Base-by-base conservation (phyloP, 2,329 filamentous ascomycete genomes). In the Penicillium sp. region DNA sequence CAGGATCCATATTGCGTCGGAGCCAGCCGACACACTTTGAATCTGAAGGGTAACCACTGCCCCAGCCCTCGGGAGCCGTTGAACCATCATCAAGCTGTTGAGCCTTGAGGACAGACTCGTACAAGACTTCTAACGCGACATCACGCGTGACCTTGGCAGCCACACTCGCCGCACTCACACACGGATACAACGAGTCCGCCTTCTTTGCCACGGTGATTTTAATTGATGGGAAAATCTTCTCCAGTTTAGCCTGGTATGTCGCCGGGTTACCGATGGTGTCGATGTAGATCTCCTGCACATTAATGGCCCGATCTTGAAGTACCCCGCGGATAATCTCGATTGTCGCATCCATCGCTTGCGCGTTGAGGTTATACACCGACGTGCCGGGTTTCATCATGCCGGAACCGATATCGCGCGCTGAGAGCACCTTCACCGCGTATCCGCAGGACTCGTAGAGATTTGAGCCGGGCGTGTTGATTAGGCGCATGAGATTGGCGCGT, bases 141-240 rank as follows among this genome's bases (percentile, higher is more conserved):
- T 99, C 95, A 64, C 95, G 84, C 12, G 95, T 98, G 34, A 99
- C 95, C 77, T 99, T 99, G 55, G 95, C 95, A 75, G 91, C 96
- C 2, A 99, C 92, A 63, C 90, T 95, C 6, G 95, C 94, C 35
- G 94, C 95, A 69, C 91, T 96, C 55, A 98, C 95, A 73, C 90
- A 94, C 1, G 95, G 92, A 75, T 94, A 98, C 51, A 98, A 75
- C 61, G 90, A 92, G 74, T 99, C 94, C 3, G 95, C 94, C 81
- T 98, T 98, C 73, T 93, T 93, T 31, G 90, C 89, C 38, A 94
- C 90, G 1, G 88, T 92, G 68, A 94, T 86, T 62, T 83, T 85
- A 42, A 87, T 78, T 0, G 87, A 88, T 1, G 95, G 94, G 75
- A 98, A 98, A 54, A 96, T 83, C 61, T 87, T 83, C 78, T 94